phyloP scores from a whole-genome alignment of 495 filamentous ascomycete genomes.

The Tuber calosporum region DNA sequence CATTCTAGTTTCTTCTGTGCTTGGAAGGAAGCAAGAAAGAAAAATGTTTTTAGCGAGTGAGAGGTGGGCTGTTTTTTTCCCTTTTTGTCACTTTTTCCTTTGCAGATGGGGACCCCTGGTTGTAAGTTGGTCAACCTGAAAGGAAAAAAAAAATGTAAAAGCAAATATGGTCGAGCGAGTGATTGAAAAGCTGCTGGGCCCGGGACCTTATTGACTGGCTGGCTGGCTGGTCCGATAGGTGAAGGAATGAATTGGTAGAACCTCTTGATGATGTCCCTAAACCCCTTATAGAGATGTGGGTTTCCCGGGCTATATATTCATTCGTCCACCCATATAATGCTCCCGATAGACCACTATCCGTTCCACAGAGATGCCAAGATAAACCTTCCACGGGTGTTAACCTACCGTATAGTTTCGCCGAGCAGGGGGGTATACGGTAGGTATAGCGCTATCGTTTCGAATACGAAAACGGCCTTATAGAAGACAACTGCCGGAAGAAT shows the following conservation, averaged over 20 bases:
- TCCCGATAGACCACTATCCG: neutral
- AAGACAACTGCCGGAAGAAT: neutral
- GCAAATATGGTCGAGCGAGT: neutral
- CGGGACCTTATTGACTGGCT: neutral
- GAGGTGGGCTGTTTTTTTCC: neutral
- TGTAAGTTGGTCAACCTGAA: neutral
- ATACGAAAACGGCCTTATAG: neutral
- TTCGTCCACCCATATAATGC: neutral
- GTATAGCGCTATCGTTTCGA: neutral
- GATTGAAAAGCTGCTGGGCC: neutral
- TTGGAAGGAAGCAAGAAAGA: neutral
- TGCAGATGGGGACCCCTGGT: neutral
- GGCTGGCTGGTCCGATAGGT: neutral
- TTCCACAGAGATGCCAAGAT: neutral
- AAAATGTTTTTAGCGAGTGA: neutral
- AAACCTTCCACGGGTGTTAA: neutral
- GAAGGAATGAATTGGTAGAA: neutral
- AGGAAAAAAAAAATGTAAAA: neutral
- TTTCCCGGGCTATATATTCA: neutral
- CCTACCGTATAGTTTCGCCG: neutral
- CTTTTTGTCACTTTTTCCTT: neutral
- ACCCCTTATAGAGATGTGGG: neutral
- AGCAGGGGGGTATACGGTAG: neutral
- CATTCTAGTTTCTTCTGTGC: constrained; percentile 7
- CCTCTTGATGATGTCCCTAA: neutral